Evolutionary conservation across 352 stramenopile species (phyloP), one percentile per base, ranked within the genome.

Genomic region (Achlya hypogyna): DNA sequence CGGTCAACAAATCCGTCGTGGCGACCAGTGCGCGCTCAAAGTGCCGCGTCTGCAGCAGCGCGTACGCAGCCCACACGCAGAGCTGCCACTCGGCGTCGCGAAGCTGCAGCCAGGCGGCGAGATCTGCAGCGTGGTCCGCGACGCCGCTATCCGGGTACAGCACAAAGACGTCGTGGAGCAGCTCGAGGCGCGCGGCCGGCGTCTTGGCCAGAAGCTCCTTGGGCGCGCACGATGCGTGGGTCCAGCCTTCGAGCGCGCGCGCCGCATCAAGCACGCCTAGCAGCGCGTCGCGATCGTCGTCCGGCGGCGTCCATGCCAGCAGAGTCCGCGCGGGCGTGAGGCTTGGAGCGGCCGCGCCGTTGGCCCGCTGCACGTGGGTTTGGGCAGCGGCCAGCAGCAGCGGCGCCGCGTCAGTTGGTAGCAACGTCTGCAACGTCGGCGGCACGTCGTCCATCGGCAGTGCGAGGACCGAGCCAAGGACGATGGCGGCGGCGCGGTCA

Each of bases 11-110:
- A 9, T 22, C 4, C 6, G 25, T 43, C 3, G 60, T 58, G 5
- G 42, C n/a, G n/a, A 31, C 16, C 22, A 67, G 56, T 1, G 60
- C 60, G 8, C 9, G 10, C 4, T n/a, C 8, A n/a, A 67, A 49
- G 34, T 67, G 20, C 22, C 51, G 38, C 5, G 31, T 51, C 35
- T 59, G 42, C 1, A 67, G 32, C 20, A 58, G 31, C 20, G 60
- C 45, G 8, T 67, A 67, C 10, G 51, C 42, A 10, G 60, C 60
- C 60, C 60, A 67, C 20, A 60, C 34, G 12, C 32, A 28, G 28
- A 67, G 29, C 6, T 58, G 42, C 16, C 9, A n/a, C 22, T 25
- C 22, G 27, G 56, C 16, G 20, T 32, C 27, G 4, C 9, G 8
- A 8, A 67, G 32, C 1, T 40, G 16, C 5, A 67, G 34, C 60